A percentile compares a stretch with the other conserved stretches of the same genome.
Evolutionary conservation across 768 basidiomycete genomes (phyloP).

Genomic region (Krasilnikovozyma curviuscula): DNA sequence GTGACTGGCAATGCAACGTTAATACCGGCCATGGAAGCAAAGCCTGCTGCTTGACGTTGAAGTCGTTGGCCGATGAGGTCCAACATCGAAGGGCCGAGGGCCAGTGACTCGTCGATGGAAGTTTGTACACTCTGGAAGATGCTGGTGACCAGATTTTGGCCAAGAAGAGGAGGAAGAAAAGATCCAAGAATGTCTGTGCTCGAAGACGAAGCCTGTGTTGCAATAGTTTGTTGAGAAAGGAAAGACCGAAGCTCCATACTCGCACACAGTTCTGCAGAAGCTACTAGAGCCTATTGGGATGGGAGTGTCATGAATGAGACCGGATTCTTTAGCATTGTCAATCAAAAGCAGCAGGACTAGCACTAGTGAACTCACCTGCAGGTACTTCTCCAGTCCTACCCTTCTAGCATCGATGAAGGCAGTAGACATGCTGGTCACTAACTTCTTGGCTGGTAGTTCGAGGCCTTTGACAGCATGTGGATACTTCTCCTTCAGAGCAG

Average conservation of each 20-base stretch:
- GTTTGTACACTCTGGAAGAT: slow-evolving; percentile 82
- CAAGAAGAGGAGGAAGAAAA: slow-evolving; percentile 28
- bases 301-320: too few species aligned
- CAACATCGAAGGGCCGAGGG: slow-evolving; percentile 87
- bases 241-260: slow-evolving; percentile 50
- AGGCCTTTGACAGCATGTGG: slow-evolving; percentile 40
- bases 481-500: slow-evolving; percentile 59
- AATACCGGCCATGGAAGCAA: slow-evolving; percentile 48
- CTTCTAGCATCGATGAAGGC: slow-evolving; percentile 69
- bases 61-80: slow-evolving; percentile 85
- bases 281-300: too few species aligned
- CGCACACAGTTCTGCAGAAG: slow-evolving; percentile 1
- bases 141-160: slow-evolving; percentile 58
- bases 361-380: slow-evolving; percentile 44
- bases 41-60: slow-evolving; percentile 47
- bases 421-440: slow-evolving; percentile 71
- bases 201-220: slow-evolving; percentile 4
- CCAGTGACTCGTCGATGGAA: slow-evolving; percentile 80
- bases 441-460: slow-evolving; percentile 83
- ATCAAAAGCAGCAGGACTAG: too few species aligned
- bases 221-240: slow-evolving; percentile 41
- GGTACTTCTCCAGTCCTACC: slow-evolving; percentile 63
- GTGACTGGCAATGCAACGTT: too few species aligned
- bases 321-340: too few species aligned
- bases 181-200: background rate